Conservation (phyloP, 768 basidiomycete genomes). For the Boletus rubroflammeus region DNA sequence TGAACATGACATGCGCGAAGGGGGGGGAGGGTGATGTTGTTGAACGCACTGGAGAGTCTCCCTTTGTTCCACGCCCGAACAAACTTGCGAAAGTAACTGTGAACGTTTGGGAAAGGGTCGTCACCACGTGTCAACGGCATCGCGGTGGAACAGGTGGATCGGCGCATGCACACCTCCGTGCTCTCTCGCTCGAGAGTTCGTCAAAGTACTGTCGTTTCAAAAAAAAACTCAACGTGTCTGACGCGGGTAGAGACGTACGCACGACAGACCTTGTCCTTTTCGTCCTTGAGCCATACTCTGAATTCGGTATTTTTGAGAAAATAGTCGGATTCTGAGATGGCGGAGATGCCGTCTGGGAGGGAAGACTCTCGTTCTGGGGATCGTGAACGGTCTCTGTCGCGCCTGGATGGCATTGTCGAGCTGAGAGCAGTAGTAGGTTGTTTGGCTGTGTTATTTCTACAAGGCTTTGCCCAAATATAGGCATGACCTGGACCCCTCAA, state of each 20-base stretch:
- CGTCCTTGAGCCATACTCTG: slow-evolving; percentile 79
- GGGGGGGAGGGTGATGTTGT: too few relatives aligned
- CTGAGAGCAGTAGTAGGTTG: not conserved
- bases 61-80: slow-evolving; percentile 88
- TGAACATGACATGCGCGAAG: not conserved
- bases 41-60: slow-evolving; percentile 53
- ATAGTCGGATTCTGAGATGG: slow-evolving; percentile 81
- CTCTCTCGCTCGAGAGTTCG: slow-evolving; percentile 36
- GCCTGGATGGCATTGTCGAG: slow-evolving; percentile 10
- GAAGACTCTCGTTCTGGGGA: slow-evolving; percentile 42
- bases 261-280: slow-evolving; percentile 50
- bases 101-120: slow-evolving; percentile 1
- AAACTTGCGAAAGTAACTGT: slow-evolving; percentile 90
- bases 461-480: not conserved
- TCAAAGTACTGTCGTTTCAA: slow-evolving; percentile 46
- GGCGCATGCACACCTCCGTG: not conserved
- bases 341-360: slow-evolving; percentile 54
- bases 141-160: not conserved
- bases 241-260: not conserved
- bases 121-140: slow-evolving; percentile 32
- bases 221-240: slow-evolving; percentile 2
- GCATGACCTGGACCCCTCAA: too few relatives aligned
- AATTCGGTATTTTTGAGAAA: slow-evolving; percentile 84
- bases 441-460: slow-evolving; percentile 11
- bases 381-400: slow-evolving; percentile 30